Evolutionary conservation across 345 rosid genomes (phyloP), one percentile per base, ranked within the genome.

Genomic region (Clarkia xantiana): DNA sequence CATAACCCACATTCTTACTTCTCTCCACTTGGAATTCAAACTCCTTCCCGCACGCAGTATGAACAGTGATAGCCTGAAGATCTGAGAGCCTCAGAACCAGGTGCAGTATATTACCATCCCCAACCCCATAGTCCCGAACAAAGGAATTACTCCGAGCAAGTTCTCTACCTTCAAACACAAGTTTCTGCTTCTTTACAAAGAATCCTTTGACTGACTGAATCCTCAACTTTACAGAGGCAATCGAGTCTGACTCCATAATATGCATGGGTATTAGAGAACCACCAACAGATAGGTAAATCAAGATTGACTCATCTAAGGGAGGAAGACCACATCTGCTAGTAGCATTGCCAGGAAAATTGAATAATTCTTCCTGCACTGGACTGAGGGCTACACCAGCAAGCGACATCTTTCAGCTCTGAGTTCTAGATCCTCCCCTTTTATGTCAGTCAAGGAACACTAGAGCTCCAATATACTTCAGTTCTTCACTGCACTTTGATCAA

Each of bases 221-320:
- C 67, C 86, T 76, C 62, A 81, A 66, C 71, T 82, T 88, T 70
- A 88, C 77, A 23, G 76, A 79, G 4, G 86, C 84, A 68, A 88
- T 69, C 7, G 81, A 78, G 59, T 78, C 93, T 0, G 78, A 81
- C 68, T 76, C 81, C 86, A 75, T 65, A 17, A 84, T 60, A 49
- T 45, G 60, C 75, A 78, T 73, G 0, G 86, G 84, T 54, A 67
- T 70, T 65, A 82, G 17, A 55, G 93, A 76, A 18, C 79, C 82
- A 55, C 62, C 74, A 55, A 68, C 65, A 53, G 78, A 67, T 47
- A 84, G 73, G 65, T 72, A 84, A 40, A 81, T 61, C 47, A 76
- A 59, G 69, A 88, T 76, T 0, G 82, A 54, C 49, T 74, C 72
- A 44, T 64, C 64, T 40, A 66, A 56, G 18, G 17, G 47, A 56